Evolutionary conservation across 257 asterid species (phyloP).

Genomic region (Asclepias syriaca): DNA sequence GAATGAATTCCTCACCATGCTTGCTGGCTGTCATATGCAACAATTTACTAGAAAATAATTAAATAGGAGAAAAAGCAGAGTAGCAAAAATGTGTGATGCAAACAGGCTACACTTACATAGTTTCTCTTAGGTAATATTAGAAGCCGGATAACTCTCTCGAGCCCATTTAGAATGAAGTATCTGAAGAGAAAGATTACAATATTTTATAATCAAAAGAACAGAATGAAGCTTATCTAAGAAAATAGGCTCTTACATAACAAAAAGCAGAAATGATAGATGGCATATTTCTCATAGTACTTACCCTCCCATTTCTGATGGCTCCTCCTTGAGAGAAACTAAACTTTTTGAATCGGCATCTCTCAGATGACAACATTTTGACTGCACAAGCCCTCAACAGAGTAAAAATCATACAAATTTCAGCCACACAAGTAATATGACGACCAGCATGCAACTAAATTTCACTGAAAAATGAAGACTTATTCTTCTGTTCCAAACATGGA

Average conservation of each 20-base stretch:
- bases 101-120: constrained; percentile 54
- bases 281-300: constrained; percentile 30
- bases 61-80: not conserved
- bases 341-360: constrained; percentile 49
- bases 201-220: not conserved
- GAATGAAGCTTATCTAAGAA: not conserved
- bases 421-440: not conserved
- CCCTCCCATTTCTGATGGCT: constrained; percentile 99
- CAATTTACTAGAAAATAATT: not conserved
- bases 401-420: not conserved
- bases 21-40: constrained; percentile 58
- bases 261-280: constrained; percentile 2
- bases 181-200: constrained; percentile 31
- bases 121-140: constrained; percentile 78
- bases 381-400: constrained; percentile 20
- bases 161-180: constrained; percentile 93
- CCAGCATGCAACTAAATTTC: not conserved
- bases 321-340: constrained; percentile 61
- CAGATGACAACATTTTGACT: constrained; percentile 84
- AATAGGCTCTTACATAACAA: not conserved
- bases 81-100: constrained; percentile 4
- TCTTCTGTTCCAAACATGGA: not conserved
- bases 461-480: not conserved
- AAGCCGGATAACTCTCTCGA: constrained; percentile 86
- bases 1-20: constrained; percentile 79